These are phyloP conservation scores for Ganoderma sinense DNA, from an alignment of 1,284 basidiomycete species.

Conservation along the genomic window DNA sequence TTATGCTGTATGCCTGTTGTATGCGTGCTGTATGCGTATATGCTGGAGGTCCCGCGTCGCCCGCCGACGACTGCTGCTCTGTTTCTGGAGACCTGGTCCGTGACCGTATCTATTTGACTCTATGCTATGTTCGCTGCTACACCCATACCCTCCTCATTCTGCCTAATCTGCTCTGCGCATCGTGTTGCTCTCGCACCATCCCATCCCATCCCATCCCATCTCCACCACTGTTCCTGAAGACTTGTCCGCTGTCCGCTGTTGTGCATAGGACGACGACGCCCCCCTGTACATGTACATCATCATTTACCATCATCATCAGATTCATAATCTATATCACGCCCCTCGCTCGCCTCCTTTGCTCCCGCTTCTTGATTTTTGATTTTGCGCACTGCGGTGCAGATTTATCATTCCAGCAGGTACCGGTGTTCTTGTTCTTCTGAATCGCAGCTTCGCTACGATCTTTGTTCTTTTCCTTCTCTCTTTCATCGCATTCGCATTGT, in stretches of 20 bases:
- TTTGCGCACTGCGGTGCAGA: conserved; percentile 6
- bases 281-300: conserved; percentile 15
- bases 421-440: background rate
- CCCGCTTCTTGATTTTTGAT: background rate
- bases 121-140: conserved; percentile 16
- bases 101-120: conserved; percentile 13
- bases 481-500: conserved; percentile 1
- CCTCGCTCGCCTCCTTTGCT: background rate
- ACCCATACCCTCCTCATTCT: conserved; percentile 7
- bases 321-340: background rate
- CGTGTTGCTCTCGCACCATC: background rate
- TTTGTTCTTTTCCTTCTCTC: background rate
- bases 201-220: background rate
- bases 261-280: conserved; percentile 9
- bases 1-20: conserved; percentile 12
- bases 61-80: background rate
- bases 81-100: background rate
- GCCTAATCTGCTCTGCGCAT: conserved; percentile 22
- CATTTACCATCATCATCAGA: background rate
- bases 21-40: conserved; percentile 11
- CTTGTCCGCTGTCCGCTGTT: background rate
- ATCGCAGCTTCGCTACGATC: background rate
- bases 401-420: background rate
- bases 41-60: conserved; percentile 7
- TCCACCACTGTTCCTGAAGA: background rate